These are phyloP conservation scores for Rhodamnia rubescens DNA, from an alignment of 345 rosid species.

Conservation along the genomic window DNA sequence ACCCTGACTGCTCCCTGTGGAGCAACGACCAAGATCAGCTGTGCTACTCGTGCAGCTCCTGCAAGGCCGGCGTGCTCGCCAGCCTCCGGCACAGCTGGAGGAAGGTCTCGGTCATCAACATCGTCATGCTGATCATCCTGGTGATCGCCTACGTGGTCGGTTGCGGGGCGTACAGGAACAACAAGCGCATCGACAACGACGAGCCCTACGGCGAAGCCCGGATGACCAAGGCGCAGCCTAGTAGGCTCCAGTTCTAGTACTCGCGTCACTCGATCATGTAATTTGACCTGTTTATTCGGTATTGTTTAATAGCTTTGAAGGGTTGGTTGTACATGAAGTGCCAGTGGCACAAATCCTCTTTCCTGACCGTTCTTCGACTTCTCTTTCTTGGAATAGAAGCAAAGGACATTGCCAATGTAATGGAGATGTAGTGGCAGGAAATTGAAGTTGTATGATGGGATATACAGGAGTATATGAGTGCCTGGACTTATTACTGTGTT, in stretches of 20 bases:
- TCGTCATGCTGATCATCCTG: conserved; percentile 61
- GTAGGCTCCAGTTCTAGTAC: conserved; percentile 36
- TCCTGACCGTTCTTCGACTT: neutral
- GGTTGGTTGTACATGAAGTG: neutral
- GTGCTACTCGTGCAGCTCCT: conserved; percentile 72
- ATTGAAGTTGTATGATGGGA: neutral
- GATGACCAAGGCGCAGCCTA: conserved; percentile 73
- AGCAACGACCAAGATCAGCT: conserved; percentile 58
- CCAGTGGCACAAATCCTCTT: neutral
- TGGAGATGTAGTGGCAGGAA: neutral
- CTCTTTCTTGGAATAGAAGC: neutral
- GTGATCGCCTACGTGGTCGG: conserved; percentile 66
- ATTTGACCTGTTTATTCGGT: neutral
- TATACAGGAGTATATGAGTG: neutral
- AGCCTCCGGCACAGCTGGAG: conserved; percentile 91
- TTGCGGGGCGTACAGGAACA: conserved; percentile 70
- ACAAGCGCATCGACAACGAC: conserved; percentile 66
- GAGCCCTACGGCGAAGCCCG: conserved; percentile 68
- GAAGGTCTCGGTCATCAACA: conserved; percentile 80
- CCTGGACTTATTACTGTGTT: neutral
- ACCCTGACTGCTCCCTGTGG: conserved; percentile 60
- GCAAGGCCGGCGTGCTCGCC: conserved; percentile 90
- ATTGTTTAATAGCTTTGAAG: neutral
- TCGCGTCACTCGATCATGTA: neutral
- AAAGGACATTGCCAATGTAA: neutral